A percentile compares a stretch with the other conserved stretches of the same genome.
phyloP scores from a whole-genome alignment of 345 rosid genomes.

The Eucalyptus paniculata region DNA sequence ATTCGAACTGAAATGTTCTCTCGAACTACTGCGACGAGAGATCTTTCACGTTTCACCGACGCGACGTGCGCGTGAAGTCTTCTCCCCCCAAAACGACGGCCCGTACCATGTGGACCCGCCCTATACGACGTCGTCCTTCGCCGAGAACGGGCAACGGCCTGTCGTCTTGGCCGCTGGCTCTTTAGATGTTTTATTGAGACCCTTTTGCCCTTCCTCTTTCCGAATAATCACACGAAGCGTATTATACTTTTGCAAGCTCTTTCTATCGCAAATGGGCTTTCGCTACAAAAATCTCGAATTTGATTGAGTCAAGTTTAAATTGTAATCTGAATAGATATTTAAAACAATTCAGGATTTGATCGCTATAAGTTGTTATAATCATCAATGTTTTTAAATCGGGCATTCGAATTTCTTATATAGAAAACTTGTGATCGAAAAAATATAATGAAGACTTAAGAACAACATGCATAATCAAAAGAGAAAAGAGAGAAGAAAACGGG shows the following conservation, averaged over 20 bases:
- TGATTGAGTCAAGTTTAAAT: not conserved
- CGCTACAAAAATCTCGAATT: not conserved
- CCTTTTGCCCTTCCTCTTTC: not conserved
- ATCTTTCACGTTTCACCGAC: not conserved
- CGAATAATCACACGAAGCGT: not conserved
- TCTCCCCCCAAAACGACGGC: not conserved
- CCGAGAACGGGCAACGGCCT: not conserved
- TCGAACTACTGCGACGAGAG: not conserved
- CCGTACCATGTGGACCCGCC: not conserved
- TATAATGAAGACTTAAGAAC: not conserved
- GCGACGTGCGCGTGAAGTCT: not conserved
- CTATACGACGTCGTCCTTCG: not conserved
- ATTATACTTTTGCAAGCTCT: not conserved
- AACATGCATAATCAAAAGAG: too few species aligned
- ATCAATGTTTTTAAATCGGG: fast-evolving
- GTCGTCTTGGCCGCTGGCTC: not conserved
- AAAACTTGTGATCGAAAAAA: not conserved
- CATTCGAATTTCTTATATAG: fast-evolving
- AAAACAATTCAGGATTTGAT: not conserved
- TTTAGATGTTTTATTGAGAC: not conserved
- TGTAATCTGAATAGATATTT: not conserved
- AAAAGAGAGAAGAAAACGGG: not conserved
- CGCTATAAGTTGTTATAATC: fast-evolving
- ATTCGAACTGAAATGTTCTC: not conserved
- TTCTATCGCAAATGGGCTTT: not conserved